Conservation (phyloP, 2,329 filamentous ascomycete species). For the Xylaria hypoxylon region DNA sequence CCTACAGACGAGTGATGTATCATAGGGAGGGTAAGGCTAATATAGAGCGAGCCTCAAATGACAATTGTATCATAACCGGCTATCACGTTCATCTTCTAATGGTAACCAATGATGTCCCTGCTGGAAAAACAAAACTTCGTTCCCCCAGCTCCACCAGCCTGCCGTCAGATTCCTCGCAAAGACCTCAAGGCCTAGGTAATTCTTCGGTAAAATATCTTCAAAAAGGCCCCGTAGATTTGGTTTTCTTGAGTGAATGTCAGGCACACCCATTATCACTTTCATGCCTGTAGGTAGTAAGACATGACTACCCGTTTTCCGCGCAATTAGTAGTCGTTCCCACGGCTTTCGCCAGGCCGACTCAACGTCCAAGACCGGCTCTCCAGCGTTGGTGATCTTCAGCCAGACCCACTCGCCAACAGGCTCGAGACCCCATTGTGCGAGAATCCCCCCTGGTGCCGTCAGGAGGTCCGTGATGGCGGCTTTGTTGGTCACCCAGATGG, state of each 20-base stretch:
- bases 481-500: constrained; percentile 84
- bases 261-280: constrained; percentile 75
- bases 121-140: constrained; percentile 79
- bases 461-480: constrained; percentile 67
- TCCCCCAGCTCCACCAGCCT: constrained; percentile 84
- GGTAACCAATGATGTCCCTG: constrained; percentile 63
- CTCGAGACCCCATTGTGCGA: constrained; percentile 74
- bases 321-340: constrained; percentile 79
- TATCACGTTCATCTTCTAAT: constrained; percentile 22
- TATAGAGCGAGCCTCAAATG: constrained; percentile 22
- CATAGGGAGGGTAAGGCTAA: constrained; percentile 16
- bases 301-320: constrained; percentile 55
- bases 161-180: constrained; percentile 80
- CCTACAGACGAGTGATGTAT: constrained; percentile 19
- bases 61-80: constrained; percentile 10
- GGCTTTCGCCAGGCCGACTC: constrained; percentile 76
- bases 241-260: constrained; percentile 83
- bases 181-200: constrained; percentile 74
- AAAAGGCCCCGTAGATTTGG: constrained; percentile 75
- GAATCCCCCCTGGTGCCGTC: constrained; percentile 68
- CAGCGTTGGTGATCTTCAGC: constrained; percentile 76
- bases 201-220: constrained; percentile 61
- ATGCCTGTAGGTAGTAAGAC: constrained; percentile 53
- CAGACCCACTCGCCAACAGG: constrained; percentile 79
- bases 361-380: constrained; percentile 72